phyloP scores from a whole-genome alignment of 2,329 filamentous ascomycete genomes.

The Remersonia thermophila region DNA sequence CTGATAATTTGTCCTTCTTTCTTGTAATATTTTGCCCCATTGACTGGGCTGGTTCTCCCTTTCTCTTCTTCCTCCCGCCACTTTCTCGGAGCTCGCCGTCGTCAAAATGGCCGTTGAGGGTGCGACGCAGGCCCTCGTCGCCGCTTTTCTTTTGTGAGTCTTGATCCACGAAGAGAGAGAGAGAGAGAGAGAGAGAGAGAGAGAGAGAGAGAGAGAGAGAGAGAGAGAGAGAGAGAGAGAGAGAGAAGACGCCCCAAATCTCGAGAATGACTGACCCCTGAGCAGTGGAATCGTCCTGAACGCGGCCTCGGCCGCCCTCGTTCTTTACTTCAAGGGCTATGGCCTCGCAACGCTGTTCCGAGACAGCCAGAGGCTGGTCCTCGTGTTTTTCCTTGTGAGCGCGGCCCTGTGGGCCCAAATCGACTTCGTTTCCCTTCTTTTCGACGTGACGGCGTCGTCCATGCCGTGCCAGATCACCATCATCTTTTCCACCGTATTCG shows the following conservation, averaged over 20 bases:
- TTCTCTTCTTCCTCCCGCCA: constrained; percentile 18
- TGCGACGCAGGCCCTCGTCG: constrained; percentile 36
- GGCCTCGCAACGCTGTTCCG: constrained; percentile 36
- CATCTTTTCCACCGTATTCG: constrained; percentile 41
- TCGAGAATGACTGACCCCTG: constrained; percentile 8
- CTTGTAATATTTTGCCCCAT: constrained; percentile 28
- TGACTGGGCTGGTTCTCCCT: constrained; percentile 31
- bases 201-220: too few species aligned
- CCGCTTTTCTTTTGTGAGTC: constrained; percentile 44
- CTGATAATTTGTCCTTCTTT: constrained; percentile 17
- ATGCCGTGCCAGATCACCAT: constrained; percentile 40
- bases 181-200: too few species aligned
- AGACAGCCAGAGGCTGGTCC: constrained; percentile 52
- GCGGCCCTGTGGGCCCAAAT: constrained; percentile 41
- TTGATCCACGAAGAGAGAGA: too few species aligned
- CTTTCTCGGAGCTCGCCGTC: constrained; percentile 15
- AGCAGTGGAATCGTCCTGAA: constrained; percentile 41
- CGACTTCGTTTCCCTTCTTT: constrained; percentile 37
- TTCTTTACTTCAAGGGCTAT: constrained; percentile 35
- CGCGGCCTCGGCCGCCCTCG: constrained; percentile 34
- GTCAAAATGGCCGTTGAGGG: constrained; percentile 33
- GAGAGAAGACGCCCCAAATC: too few species aligned
- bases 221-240: too few species aligned
- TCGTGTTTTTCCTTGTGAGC: constrained; percentile 40
- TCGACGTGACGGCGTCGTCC: constrained; percentile 28